Evolutionary conservation across 306 rosid genomes (phyloP).

Genomic region (Acacia confusa): DNA sequence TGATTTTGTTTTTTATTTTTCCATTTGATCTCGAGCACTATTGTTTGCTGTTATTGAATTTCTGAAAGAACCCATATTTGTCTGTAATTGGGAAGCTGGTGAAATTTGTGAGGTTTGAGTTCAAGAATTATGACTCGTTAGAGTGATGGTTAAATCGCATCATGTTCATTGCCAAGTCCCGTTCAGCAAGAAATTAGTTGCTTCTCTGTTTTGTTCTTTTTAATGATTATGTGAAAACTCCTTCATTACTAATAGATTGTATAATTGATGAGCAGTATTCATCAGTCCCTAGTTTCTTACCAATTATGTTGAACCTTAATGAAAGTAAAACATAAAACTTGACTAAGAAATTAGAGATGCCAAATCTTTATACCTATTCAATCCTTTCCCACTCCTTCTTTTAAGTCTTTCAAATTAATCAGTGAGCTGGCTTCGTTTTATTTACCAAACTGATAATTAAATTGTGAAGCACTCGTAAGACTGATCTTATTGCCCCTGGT

Average conservation of each 20-base stretch:
- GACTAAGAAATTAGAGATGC: background rate
- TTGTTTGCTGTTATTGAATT: background rate
- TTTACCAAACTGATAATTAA: background rate
- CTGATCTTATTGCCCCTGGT: background rate
- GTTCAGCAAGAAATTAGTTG: background rate
- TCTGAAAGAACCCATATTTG: background rate
- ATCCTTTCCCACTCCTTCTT: background rate
- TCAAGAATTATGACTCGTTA: conserved; percentile 3
- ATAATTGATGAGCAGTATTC: background rate
- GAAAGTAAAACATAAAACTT: background rate
- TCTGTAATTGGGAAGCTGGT: background rate
- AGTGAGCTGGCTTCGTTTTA: background rate
- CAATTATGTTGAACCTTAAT: background rate
- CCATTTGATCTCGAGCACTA: background rate
- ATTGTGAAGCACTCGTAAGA: background rate
- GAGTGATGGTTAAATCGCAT: background rate
- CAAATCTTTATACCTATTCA: background rate
- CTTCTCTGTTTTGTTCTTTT: background rate
- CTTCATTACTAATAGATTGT: background rate
- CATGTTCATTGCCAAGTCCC: background rate
- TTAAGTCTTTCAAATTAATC: background rate
- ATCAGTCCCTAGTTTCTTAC: background rate
- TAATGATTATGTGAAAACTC: background rate
- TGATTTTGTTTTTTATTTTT: background rate
- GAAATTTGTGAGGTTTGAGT: conserved; percentile 2